phyloP scores from a whole-genome alignment of 2,329 filamentous ascomycete genomes.

The Thyridium curvatum region DNA sequence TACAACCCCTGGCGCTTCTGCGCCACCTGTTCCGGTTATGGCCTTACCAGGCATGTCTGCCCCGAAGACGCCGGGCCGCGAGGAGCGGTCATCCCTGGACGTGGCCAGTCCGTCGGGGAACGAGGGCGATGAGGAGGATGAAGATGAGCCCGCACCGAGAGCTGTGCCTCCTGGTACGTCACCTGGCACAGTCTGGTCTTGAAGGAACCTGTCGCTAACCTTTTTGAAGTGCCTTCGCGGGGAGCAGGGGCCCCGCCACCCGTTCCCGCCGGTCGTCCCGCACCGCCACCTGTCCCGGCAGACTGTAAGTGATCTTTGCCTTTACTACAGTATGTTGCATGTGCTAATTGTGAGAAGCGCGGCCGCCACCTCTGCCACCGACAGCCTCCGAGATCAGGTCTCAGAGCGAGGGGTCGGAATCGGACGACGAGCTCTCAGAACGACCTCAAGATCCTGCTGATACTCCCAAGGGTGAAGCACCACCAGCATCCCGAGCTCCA shows the following conservation, averaged over 20 bases:
- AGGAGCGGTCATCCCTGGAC: constrained; percentile 26
- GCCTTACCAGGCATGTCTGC: constrained; percentile 67
- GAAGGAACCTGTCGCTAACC: constrained; percentile 13
- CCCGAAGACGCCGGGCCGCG: constrained; percentile 36
- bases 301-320: constrained; percentile 46
- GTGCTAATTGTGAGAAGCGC: constrained; percentile 42
- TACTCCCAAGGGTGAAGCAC: constrained; percentile 28
- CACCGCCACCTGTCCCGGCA: constrained; percentile 50
- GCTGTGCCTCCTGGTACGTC: constrained; percentile 24
- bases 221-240: constrained; percentile 19
- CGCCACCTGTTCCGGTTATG: constrained; percentile 55
- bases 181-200: constrained; percentile 2
- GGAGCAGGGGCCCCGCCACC: constrained; percentile 31
- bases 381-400: constrained; percentile 48
- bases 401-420: constrained; percentile 73
- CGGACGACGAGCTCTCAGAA: constrained; percentile 77
- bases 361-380: constrained; percentile 50
- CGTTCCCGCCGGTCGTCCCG: constrained; percentile 43
- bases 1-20: constrained; percentile 33
- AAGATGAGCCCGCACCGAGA: constrained; percentile 20
- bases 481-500: constrained; percentile 29
- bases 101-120: constrained; percentile 7
- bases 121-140: constrained; percentile 25
- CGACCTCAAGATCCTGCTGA: constrained; percentile 36
- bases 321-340: constrained; percentile 1